Conservation (phyloP, 2,329 filamentous ascomycete species). For the Neoscytalidium dimidiatum region DNA sequence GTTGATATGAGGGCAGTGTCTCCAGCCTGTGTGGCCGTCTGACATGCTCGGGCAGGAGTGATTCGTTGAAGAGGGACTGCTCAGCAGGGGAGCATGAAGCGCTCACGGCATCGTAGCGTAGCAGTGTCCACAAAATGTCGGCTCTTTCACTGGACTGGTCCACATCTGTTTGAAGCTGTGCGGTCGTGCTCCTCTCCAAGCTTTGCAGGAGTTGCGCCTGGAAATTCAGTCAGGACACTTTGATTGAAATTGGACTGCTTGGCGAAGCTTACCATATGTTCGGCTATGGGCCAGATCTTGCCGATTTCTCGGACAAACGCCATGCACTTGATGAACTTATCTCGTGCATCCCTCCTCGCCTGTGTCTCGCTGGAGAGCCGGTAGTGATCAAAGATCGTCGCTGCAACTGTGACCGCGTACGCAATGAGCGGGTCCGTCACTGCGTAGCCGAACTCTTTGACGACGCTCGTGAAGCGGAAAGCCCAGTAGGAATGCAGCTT, state of each 20-base stretch:
- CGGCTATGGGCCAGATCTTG: slow-evolving; percentile 48
- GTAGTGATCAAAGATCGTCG: slow-evolving; percentile 57
- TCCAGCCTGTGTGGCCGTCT: background rate
- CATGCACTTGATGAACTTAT: slow-evolving; percentile 48
- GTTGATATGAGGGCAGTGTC: background rate
- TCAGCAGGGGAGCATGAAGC: background rate
- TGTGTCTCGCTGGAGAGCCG: slow-evolving; percentile 48
- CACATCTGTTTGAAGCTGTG: background rate
- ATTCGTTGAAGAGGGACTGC: background rate
- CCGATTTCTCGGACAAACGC: slow-evolving; percentile 44
- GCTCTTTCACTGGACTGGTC: background rate
- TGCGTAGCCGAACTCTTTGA: slow-evolving; percentile 47
- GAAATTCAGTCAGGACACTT: background rate
- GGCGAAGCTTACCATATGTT: slow-evolving; percentile 30
- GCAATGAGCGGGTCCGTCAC: slow-evolving; percentile 51
- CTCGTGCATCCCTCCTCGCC: slow-evolving; percentile 44
- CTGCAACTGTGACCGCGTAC: slow-evolving; percentile 54
- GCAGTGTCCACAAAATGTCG: background rate
- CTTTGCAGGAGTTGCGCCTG: background rate
- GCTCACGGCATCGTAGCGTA: slow-evolving; percentile 1
- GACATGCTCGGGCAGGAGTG: background rate
- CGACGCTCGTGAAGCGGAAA: slow-evolving; percentile 53
- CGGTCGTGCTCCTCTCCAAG: background rate
- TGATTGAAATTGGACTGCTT: no score
- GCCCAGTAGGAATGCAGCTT: slow-evolving; percentile 56